Base-by-base conservation (phyloP, 1,284 basidiomycete genomes). In the Cryptococcus sp. region DNA sequence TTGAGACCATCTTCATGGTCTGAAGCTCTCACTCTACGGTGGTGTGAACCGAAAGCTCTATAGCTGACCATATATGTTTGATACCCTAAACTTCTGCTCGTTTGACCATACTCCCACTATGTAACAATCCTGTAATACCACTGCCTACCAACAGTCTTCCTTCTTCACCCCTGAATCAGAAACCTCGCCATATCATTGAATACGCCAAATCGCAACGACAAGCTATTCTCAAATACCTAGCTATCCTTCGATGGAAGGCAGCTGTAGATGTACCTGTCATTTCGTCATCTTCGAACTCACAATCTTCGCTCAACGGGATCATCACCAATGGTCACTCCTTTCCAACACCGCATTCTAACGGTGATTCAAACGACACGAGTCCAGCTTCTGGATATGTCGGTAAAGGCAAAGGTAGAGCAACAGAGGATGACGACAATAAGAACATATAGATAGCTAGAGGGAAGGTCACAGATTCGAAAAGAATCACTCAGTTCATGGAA, bases 231-330 rank as follows among this genome's bases (percentile, higher is more conserved):
- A 75, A 75, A 61, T 72, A 73, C 46, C 65, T 75, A 8, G 73
- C 73, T 3, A 60, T 75, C 11, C 57, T 75, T 10, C 63, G 73
- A 31, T 75, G 73, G 73, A 75, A 75, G 55, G 60, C 63, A 14
- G 59, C 66, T 8, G 73, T 72, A 14, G 73, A 75, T 50, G 47
- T 71, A 2, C 58, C 64, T 2, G 54, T 55, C 30, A 54, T 57
- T 5, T 33, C 33, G 5, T 43, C 33, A 10, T 38, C 23, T 43
- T 50, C 13, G 31, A 53, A 33, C 31, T 11, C 10, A 6, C 47
- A n/a, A 7, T 31, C 30, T 10, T 14, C 44, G 30, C 44, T 13
- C 13, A 10, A 11, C 30, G 44, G 13, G 10, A 10, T 13, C 11
- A 49, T 33, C 11, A 15, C 52, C 42, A 32, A 38, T 37, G 11